These are phyloP conservation scores for Bauhinia variegata DNA, from an alignment of 306 rosid genomes.

Conservation along the genomic window DNA sequence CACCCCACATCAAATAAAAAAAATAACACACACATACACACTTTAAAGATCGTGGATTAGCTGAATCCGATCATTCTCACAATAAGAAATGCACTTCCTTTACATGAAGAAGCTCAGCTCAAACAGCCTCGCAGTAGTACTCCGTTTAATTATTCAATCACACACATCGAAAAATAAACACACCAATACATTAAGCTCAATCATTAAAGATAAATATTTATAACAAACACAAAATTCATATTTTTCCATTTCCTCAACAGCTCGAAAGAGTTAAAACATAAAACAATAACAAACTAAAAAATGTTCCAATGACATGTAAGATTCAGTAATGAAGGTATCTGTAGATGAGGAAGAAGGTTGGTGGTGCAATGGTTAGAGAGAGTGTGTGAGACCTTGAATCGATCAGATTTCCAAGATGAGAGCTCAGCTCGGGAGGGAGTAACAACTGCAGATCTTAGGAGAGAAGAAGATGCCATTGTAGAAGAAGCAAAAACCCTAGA, in stretches of 20 bases:
- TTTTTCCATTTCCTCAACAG: not conserved
- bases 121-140: not conserved
- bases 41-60: too few species aligned
- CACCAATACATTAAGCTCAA: not conserved
- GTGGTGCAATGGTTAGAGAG: not conserved
- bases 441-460: slow-evolving; percentile 64
- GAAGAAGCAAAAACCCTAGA: slow-evolving; percentile 42
- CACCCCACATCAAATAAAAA: not conserved
- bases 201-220: not conserved
- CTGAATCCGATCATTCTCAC: not conserved
- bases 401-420: slow-evolving; percentile 41
- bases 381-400: slow-evolving; percentile 47
- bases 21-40: too few species aligned
- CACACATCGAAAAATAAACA: not conserved
- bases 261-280: not conserved
- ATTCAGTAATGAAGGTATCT: not conserved
- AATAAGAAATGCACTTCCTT: too few species aligned
- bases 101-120: not conserved
- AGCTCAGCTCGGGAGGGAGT: slow-evolving; percentile 50
- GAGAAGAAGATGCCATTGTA: slow-evolving; percentile 73
- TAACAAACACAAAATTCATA: not conserved
- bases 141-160: not conserved
- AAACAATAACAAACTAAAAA: not conserved
- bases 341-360: not conserved
- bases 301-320: not conserved